Conservation (phyloP, 805 yeast species). For the Starmerella cellae region DNA sequence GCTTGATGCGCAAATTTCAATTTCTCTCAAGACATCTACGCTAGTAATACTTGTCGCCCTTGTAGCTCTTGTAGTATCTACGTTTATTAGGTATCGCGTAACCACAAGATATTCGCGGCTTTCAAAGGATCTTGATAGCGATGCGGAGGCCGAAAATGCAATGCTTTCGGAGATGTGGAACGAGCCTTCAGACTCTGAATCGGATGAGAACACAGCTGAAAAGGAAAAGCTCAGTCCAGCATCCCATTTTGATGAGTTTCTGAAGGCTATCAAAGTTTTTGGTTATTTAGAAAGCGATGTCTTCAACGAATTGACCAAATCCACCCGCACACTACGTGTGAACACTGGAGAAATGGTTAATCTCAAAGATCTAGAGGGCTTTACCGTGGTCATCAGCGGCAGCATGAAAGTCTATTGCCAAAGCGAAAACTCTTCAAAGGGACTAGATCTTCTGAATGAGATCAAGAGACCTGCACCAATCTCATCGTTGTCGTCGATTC, state of each 20-base stretch:
- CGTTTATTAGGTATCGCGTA: conserved; percentile 47
- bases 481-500: conserved; percentile 66
- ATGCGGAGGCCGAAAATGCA: conserved; percentile 25
- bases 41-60: conserved; percentile 21
- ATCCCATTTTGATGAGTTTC: conserved; percentile 74
- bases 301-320: conserved; percentile 81
- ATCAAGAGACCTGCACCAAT: conserved; percentile 75
- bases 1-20: conserved; percentile 8
- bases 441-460: conserved; percentile 63
- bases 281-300: conserved; percentile 86
- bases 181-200: conserved; percentile 16
- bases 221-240: conserved; percentile 35
- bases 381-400: conserved; percentile 88
- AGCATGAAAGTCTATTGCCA: conserved; percentile 46
- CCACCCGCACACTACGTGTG: conserved; percentile 77
- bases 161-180: conserved; percentile 36
- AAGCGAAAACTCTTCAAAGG: conserved; percentile 31
- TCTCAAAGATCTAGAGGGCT: conserved; percentile 65
- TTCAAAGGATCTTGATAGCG: conserved; percentile 30
- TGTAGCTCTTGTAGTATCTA: conserved; percentile 30
- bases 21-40: conserved; percentile 17
- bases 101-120: conserved; percentile 49
- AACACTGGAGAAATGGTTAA: conserved; percentile 63
- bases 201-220: conserved; percentile 26
- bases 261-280: conserved; percentile 82